Evolutionary conservation across 83 land plant genomes (phyloP).

Genomic region (Thuja plicata): DNA sequence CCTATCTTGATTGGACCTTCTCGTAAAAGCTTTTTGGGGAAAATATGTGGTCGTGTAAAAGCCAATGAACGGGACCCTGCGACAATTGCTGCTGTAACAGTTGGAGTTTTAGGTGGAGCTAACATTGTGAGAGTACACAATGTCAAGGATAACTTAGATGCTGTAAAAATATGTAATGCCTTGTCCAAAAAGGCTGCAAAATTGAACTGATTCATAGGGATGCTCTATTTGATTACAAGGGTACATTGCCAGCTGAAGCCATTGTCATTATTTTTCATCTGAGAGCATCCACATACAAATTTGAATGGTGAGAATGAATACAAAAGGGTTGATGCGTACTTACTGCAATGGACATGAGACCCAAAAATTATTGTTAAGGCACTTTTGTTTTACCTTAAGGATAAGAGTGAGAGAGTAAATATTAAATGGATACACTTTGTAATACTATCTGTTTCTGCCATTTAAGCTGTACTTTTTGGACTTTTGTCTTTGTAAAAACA

Average conservation of each 20-base stretch:
- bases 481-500: too few relatives aligned
- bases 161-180: slow-evolving; percentile 82
- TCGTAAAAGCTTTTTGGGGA: slow-evolving; percentile 86
- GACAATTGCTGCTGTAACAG: slow-evolving; percentile 78
- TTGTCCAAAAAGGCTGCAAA: slow-evolving; percentile 22
- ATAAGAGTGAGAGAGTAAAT: neutral
- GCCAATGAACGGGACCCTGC: slow-evolving; percentile 88
- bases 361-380: neutral
- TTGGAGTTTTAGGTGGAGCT: slow-evolving; percentile 82
- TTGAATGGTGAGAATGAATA: too few relatives aligned
- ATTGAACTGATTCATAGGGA: neutral
- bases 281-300: neutral
- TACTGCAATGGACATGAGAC: neutral
- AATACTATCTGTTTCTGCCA: neutral
- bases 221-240: neutral
- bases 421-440: neutral
- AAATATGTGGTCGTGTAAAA: slow-evolving; percentile 52
- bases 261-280: neutral
- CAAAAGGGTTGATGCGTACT: neutral
- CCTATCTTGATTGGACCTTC: slow-evolving; percentile 87
- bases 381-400: neutral
- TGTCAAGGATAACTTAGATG: slow-evolving; percentile 78
- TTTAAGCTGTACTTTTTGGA: neutral
- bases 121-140: slow-evolving; percentile 89
- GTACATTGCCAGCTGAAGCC: neutral